Evolutionary conservation across 805 yeast genomes (phyloP).

Genomic region (Wickerhamiella slavikovae): DNA sequence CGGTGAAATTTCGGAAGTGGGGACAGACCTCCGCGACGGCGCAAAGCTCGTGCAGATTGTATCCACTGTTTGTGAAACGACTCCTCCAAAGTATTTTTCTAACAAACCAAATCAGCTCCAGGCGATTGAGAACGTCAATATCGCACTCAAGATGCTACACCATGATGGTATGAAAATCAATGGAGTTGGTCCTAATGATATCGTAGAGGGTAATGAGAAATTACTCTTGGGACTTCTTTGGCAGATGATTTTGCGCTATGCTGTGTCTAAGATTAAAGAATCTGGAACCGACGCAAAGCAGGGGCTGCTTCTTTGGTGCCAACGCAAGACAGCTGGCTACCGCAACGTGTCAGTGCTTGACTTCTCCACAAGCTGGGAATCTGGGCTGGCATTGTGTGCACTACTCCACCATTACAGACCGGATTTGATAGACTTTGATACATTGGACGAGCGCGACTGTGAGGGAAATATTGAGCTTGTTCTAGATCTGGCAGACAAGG

Average conservation of each 20-base stretch:
- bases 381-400: conserved; percentile 29
- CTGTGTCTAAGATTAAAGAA: conserved; percentile 21
- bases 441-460: conserved; percentile 14
- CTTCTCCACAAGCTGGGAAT: conserved; percentile 35
- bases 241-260: conserved; percentile 24
- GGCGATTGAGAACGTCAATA: conserved; percentile 20
- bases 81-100: conserved; percentile 17
- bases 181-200: conserved; percentile 49
- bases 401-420: conserved; percentile 24
- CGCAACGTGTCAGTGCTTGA: conserved; percentile 23
- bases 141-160: conserved; percentile 19
- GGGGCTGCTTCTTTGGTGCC: conserved; percentile 33
- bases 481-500: conserved; percentile 23
- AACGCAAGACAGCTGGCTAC: conserved; percentile 22
- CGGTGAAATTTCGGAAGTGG: conserved; percentile 12
- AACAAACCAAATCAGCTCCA: conserved; percentile 20
- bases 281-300: conserved; percentile 24
- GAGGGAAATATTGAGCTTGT: conserved; percentile 20
- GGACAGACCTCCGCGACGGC: conserved; percentile 17
- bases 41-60: conserved; percentile 19
- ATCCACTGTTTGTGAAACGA: conserved; percentile 19
- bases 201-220: conserved; percentile 86
- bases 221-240: conserved; percentile 79
- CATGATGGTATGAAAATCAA: conserved; percentile 18
- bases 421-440: conserved; percentile 20